Base-by-base conservation (phyloP, 495 filamentous ascomycete species). In the Aspergillus ostianus region DNA sequence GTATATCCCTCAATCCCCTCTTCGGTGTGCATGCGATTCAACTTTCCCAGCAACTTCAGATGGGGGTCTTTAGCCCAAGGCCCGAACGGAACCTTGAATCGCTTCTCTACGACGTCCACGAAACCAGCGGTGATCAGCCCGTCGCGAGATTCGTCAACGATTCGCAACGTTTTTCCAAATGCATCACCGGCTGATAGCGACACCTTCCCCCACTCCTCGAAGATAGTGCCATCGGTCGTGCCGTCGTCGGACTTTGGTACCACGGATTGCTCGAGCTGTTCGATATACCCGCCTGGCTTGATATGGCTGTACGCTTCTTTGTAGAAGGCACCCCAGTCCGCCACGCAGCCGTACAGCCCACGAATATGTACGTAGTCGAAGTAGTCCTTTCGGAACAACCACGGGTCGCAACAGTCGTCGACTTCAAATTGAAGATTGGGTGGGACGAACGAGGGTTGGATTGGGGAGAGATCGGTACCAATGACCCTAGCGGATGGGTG, bases 381-480 rank as follows among this genome's bases (percentile, higher is more conserved):
- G 29, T 47, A 47, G 29, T 70, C 51, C 19, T 13, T 5, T 19
- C 60, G 21, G 36, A 65, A 64, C 0, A 64, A 20, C 74, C 72
- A 77, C 30, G 67, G 60, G 15, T 50, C 53, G 61, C 75, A 73
- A 47, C 65, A 67, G 48, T 77, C 65, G 20, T 76, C 73, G 45
- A 76, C 60, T 19, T 67, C 57, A 54, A 74, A 74, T 20, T 62
- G 58, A 50, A 73, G 51, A 32, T 75, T 77, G 12, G 69, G 70
- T 20, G 61, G 60, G 4, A 71, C 64, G 65, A 73, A 80, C 18
- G 61, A 64, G 7, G 77, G 77, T 55, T 84, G 80, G 58, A 82
- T 84, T 13, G 80, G 74, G 45, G 77, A 81, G 9, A 83, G 74
- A 54, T 85, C 83, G 50, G 68, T 77, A 6, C 73, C 74, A 18